Percentiles rank a stretch among this genome's conserved stretches.
These are phyloP conservation scores for Dactylellina cionopaga DNA, from an alignment of 2,329 filamentous ascomycete genomes.

Conservation along the genomic window DNA sequence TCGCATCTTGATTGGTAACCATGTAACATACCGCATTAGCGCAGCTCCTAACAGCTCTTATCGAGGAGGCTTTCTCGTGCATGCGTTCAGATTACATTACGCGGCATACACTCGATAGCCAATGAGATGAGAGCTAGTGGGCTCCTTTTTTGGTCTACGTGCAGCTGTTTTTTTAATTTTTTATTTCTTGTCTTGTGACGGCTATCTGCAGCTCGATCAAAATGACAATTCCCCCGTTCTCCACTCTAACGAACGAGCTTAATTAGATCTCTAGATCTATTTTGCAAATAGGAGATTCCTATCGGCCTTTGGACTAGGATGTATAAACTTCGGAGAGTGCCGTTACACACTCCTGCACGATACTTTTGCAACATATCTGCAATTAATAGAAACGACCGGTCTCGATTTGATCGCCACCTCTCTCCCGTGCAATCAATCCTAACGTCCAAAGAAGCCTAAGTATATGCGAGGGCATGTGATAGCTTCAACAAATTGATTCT, in stretches of 20 bases:
- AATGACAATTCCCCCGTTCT: conserved; percentile 2
- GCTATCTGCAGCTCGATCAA: conserved; percentile 16
- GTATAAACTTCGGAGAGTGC: conserved; percentile 31
- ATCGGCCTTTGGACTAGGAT: background rate
- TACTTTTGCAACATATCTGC: too few species aligned
- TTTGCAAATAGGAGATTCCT: conserved; percentile 6
- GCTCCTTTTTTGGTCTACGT: too few species aligned
- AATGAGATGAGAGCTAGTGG: conserved; percentile 7
- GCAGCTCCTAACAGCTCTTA: background rate
- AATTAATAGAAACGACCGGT: too few species aligned
- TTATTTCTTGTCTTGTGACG: background rate
- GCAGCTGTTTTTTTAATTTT: too few species aligned
- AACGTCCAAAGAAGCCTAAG: background rate
- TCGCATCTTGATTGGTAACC: background rate
- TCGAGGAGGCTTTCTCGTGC: background rate
- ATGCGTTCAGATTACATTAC: background rate
- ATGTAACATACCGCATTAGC: background rate
- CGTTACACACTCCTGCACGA: conserved; percentile 19
- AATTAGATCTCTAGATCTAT: conserved; percentile 16
- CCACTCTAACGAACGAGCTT: background rate
- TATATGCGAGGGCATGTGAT: conserved; percentile 25
- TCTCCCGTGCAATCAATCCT: background rate
- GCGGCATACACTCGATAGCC: background rate
- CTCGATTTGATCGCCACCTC: conserved; percentile 49
- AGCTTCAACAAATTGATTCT: too few species aligned